Percentiles rank a stretch among this genome's conserved stretches.
phyloP scores from a whole-genome alignment of 2,329 filamentous ascomycete genomes.

The Talaromyces sp. region DNA sequence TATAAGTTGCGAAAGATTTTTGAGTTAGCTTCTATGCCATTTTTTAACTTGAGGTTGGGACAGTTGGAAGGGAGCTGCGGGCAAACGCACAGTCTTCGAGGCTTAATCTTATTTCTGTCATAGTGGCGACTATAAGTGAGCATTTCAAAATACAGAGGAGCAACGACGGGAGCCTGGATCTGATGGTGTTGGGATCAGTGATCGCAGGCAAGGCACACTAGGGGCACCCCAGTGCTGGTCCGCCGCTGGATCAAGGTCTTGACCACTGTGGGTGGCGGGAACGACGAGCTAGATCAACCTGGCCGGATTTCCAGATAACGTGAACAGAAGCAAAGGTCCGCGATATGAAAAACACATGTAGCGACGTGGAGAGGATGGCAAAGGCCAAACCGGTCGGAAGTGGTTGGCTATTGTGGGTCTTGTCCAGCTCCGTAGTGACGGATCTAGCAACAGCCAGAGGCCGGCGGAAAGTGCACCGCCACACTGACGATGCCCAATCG shows the following conservation, averaged over 20 bases:
- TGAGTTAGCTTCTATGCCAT: constrained; percentile 17
- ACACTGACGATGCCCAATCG: neutral
- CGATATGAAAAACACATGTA: neutral
- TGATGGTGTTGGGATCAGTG: neutral
- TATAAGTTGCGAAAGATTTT: constrained; percentile 9
- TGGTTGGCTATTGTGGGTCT: neutral
- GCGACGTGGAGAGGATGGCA: neutral
- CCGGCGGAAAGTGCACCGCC: constrained; percentile 5
- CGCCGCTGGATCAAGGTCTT: constrained; percentile 1
- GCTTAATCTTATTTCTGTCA: constrained; percentile 74
- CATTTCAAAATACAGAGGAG: constrained; percentile 49
- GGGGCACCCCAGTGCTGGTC: neutral
- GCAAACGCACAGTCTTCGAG: constrained; percentile 73
- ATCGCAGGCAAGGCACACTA: constrained; percentile 7
- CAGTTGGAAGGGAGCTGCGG: neutral
- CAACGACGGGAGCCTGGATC: constrained; percentile 13
- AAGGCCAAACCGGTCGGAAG: neutral
- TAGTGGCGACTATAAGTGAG: constrained; percentile 55
- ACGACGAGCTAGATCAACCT: neutral
- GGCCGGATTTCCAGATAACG: neutral
- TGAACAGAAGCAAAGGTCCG: neutral
- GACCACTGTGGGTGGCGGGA: constrained; percentile 8
- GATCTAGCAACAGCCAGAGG: neutral
- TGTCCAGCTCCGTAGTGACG: neutral
- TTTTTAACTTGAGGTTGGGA: neutral